Base-by-base conservation (phyloP, 257 asterid genomes). In the Solanum acaule region DNA sequence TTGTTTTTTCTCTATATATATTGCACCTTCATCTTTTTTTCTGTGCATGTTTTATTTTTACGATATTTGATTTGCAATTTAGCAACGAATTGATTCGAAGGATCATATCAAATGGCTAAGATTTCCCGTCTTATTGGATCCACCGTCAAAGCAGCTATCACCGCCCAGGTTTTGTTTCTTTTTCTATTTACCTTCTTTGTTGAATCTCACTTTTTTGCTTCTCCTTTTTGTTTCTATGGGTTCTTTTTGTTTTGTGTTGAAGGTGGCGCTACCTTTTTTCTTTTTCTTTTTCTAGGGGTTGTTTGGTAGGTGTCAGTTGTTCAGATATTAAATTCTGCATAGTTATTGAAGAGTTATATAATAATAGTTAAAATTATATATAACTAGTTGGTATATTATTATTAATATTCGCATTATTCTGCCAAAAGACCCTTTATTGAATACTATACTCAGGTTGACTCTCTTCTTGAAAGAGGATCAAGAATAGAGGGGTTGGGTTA, bases 51-150 rank as follows among this genome's bases (percentile, higher is more conserved):
- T 59, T 59, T 59, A 22, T 22, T 59, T 59, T 59, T 22, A 59
- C 6, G 5, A 20, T 22, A 22, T 22, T 59, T 59, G 68, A 59
- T 59, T 59, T 20, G 6, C 6, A 59, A 59, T 59, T 22, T 22
- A 22, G 2, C 65, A 2, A 20, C 11, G 4, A 59, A 59, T 59
- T 59, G 67, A 59, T 22, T 61, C 6, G 27, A 59, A 37, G 56
- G 16, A 16, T 44, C 67, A 27, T 46, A 79, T 79, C 38, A 77
- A 59, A 87, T 91, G 89, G 88, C 84, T 12, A 25, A 42, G 86
- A 90, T 94, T 91, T 91, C 88, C 89, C 96, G 96, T 87, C 93
- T 94, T 34, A 76, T 93, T 86, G 90, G 91, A 89, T 92, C 92
- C 77, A 79, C 91, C 77, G 91, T 92, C 87, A 90, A 91, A 91